Base-by-base conservation (phyloP, 768 basidiomycete genomes). In the Phylloporus sp. region DNA sequence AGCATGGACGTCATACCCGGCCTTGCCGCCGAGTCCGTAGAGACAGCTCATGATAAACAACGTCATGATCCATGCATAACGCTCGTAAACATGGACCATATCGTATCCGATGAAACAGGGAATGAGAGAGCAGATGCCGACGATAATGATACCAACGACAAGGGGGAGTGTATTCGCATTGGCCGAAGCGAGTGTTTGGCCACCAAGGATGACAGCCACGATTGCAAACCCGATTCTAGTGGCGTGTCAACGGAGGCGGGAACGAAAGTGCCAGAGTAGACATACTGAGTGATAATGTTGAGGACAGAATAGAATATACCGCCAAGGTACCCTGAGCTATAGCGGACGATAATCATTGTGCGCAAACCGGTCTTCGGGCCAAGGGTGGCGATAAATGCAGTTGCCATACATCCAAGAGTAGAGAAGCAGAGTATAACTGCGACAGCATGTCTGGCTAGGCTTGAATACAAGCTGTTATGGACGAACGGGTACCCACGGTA, bases 301-400 rank as follows among this genome's bases (percentile, higher is more conserved):
- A 82, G 62, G 45, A 81, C 56, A 5, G 79, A 76, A 56, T 76
- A 80, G 45, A 80, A 71, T 5, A 69, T 70, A 5, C 77, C 72
- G 13, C 80, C 80, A 10, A 76, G 49, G 52, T 76, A 80, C 3
- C 80, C 80, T 3, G 72, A 73, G 53, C 72, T 75, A 53, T 71
- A 80, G 2, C 79, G 70, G 4, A 73, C 64, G 45, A 78, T 78
- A 38, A 80, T 66, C 78, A 82, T 82, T 0, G 79, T 80, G 6
- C 80, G 70, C 22, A 82, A 64, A 11, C 80, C 80, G 2, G 78
- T 81, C 54, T 64, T 61, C 0, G 81, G 80, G 1, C 80, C 81
- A 9, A 82, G 66, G 7, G 73, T 79, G 16, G 80, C 77, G 40
- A 81, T 76, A 57, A 80, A 80, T 2, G 78, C 76, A 0, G 76